A percentile compares a stretch with the other conserved stretches of the same genome.
Conservation (phyloP, 2,329 filamentous ascomycete genomes). For the Pyrenophora tritici-repentis region DNA sequence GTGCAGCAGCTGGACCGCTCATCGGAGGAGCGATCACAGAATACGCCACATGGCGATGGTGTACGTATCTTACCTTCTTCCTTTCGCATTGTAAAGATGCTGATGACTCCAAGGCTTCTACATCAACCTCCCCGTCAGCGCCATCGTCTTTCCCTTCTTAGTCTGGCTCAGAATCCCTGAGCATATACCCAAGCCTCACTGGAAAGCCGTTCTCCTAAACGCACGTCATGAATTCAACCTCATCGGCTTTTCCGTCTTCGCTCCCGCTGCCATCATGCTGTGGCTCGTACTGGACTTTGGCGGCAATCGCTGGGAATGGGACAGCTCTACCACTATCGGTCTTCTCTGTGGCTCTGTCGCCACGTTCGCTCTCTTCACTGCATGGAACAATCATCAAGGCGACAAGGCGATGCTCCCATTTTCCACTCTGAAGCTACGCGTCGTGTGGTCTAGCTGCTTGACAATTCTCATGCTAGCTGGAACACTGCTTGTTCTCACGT, state of each 20-base stretch:
- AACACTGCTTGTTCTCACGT: slow-evolving; percentile 64
- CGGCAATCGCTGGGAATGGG: slow-evolving; percentile 55
- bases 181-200: slow-evolving; percentile 55
- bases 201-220: slow-evolving; percentile 45
- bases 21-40: slow-evolving; percentile 54
- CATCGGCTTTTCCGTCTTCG: slow-evolving; percentile 53
- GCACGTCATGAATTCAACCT: slow-evolving; percentile 57
- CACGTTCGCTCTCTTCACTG: slow-evolving; percentile 54
- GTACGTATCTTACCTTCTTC: slow-evolving; percentile 20
- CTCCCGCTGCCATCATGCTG: slow-evolving; percentile 53
- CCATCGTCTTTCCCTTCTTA: slow-evolving; percentile 48
- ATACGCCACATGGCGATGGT: slow-evolving; percentile 54
- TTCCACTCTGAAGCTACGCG: slow-evolving; percentile 9
- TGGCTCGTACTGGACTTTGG: slow-evolving; percentile 58
- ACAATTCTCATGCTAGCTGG: slow-evolving; percentile 64
- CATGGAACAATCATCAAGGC: slow-evolving; percentile 62
- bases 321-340: slow-evolving; percentile 57
- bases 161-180: slow-evolving; percentile 50
- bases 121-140: slow-evolving; percentile 47
- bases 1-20: slow-evolving; percentile 51
- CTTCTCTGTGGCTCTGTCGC: slow-evolving; percentile 55
- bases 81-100: neutral
- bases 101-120: slow-evolving; percentile 23
- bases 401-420: slow-evolving; percentile 66
- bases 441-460: slow-evolving; percentile 37